These are phyloP conservation scores for Mycena citricolor DNA, from an alignment of 1,284 basidiomycete genomes.

Conservation along the genomic window DNA sequence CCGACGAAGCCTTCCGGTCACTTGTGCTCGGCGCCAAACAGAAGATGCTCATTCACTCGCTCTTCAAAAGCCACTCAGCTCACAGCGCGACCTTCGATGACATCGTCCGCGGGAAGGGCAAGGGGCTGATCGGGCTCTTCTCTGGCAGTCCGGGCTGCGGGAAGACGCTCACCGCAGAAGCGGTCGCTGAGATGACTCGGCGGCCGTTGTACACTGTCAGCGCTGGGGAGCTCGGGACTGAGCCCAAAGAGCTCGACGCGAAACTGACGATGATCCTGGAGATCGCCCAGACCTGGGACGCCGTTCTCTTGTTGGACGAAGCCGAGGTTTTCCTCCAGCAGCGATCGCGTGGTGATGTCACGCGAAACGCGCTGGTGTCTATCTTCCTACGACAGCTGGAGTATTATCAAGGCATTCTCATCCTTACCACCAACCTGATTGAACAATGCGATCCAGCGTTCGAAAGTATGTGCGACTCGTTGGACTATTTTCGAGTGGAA, in stretches of 20 bases:
- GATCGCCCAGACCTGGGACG: constrained; percentile 34
- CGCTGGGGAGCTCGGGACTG: constrained; percentile 33
- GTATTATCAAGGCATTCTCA: constrained; percentile 37
- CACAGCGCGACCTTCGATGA: constrained; percentile 29
- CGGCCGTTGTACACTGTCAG: constrained; percentile 35
- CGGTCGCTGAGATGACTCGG: constrained; percentile 32
- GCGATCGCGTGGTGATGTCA: constrained; percentile 25
- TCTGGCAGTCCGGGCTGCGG: constrained; percentile 31
- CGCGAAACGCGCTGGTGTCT: constrained; percentile 36
- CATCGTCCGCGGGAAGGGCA: constrained; percentile 33
- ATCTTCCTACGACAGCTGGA: constrained; percentile 36
- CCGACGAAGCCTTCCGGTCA: constrained; percentile 29
- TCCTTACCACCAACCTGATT: constrained; percentile 38
- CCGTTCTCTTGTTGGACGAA: constrained; percentile 37
- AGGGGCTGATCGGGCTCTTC: constrained; percentile 31
- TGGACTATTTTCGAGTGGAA: neutral
- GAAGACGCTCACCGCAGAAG: constrained; percentile 40
- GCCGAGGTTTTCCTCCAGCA: constrained; percentile 35
- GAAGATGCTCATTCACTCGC: constrained; percentile 32
- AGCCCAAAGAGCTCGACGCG: constrained; percentile 28
- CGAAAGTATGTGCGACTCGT: constrained; percentile 27
- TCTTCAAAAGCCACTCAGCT: constrained; percentile 29
- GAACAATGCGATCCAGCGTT: constrained; percentile 34
- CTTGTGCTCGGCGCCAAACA: constrained; percentile 32
- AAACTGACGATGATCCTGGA: constrained; percentile 26